Conservation (phyloP, 257 asterid species). For the Capsicum rhomboideum region DNA sequence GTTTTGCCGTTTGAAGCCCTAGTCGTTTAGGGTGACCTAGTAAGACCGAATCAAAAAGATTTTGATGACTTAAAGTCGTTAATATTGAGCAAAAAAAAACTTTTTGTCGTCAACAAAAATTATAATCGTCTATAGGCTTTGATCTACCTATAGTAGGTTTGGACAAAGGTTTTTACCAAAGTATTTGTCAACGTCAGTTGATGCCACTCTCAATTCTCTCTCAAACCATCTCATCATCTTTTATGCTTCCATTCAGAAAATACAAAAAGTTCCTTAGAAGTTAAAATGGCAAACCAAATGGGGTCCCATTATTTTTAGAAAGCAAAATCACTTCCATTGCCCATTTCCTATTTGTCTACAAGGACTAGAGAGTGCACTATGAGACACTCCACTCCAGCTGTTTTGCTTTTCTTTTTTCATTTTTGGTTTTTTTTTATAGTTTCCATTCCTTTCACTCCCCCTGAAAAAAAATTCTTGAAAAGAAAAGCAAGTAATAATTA, state of each 20-base stretch:
- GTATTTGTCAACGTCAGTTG: neutral
- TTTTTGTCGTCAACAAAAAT: neutral
- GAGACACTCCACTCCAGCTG: slow-evolving; percentile 27
- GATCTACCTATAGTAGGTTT: neutral
- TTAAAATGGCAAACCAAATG: neutral
- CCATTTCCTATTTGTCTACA: neutral
- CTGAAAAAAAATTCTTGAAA: neutral
- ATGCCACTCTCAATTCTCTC: neutral
- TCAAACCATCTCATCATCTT: neutral
- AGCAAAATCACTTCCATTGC: slow-evolving; percentile 1
- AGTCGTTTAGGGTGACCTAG: neutral
- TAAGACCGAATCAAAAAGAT: neutral
- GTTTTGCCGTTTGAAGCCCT: neutral
- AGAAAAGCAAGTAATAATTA: neutral
- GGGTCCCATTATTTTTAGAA: neutral
- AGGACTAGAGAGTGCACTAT: slow-evolving; percentile 12
- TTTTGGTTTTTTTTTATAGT: neutral
- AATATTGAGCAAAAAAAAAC: neutral
- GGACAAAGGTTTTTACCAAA: neutral
- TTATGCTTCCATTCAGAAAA: neutral
- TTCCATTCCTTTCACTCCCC: slow-evolving; percentile 1
- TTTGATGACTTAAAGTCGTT: neutral
- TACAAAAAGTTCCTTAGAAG: neutral
- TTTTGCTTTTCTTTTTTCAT: neutral
- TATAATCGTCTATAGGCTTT: neutral